Percentiles rank a stretch among this genome's conserved stretches.
These are phyloP conservation scores for Claviceps monticola DNA, from an alignment of 2,329 filamentous ascomycete genomes.

Conservation along the genomic window DNA sequence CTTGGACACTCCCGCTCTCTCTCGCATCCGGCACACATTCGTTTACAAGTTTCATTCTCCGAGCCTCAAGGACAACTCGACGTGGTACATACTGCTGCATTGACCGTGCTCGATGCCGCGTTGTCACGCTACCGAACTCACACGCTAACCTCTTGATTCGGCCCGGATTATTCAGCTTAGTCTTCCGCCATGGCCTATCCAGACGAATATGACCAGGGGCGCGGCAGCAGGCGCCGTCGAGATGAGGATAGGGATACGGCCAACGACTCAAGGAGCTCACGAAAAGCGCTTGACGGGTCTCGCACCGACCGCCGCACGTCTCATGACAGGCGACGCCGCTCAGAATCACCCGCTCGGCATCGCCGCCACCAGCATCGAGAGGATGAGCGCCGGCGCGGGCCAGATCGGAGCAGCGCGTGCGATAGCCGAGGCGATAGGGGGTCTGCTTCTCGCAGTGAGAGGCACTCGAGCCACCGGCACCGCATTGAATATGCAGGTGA, in stretches of 20 bases:
- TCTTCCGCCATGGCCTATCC: slow-evolving; percentile 15
- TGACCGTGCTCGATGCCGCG: not conserved
- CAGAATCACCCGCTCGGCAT: slow-evolving; percentile 12
- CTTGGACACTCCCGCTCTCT: not conserved
- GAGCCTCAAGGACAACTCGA: not conserved
- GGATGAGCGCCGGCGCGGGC: slow-evolving; percentile 12
- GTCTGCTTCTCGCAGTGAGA: slow-evolving; percentile 20
- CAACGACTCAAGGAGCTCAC: slow-evolving; percentile 10
- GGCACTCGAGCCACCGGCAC: slow-evolving; percentile 13
- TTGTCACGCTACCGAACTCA: not conserved
- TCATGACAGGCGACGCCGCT: slow-evolving; percentile 19
- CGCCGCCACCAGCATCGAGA: slow-evolving; percentile 10
- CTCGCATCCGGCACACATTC: not conserved
- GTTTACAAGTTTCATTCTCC: not conserved
- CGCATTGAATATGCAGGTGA: slow-evolving; percentile 8
- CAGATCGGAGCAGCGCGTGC: slow-evolving; percentile 7
- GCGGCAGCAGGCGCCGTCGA: slow-evolving; percentile 4
- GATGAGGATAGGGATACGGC: slow-evolving; percentile 6
- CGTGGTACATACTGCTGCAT: slow-evolving; percentile 3
- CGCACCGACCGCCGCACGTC: slow-evolving; percentile 15
- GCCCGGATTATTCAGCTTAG: not conserved
- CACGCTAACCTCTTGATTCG: not conserved
- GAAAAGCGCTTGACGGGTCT: slow-evolving; percentile 10
- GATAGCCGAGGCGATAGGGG: slow-evolving; percentile 11
- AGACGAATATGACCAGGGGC: slow-evolving; percentile 11